Evolutionary conservation across 2,329 filamentous ascomycete species (phyloP), one percentile per base, ranked within the genome.

Genomic region (Colletotrichum ledebouriae): DNA sequence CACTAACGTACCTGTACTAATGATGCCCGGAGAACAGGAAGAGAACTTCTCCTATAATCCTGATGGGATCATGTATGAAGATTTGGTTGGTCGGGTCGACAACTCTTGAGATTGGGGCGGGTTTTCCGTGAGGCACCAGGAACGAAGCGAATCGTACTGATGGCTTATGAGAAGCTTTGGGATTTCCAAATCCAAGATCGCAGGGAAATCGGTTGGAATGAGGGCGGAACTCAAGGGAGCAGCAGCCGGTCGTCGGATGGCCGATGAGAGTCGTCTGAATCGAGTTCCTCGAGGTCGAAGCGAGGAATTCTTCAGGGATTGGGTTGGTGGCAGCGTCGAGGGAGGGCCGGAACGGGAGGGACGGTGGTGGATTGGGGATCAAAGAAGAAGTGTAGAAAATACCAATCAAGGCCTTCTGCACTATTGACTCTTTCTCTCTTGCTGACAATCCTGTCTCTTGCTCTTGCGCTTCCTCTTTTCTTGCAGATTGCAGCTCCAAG

Each of bases 281-380:
- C 75, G 76, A 80, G 80, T 82, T 83, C 81, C 78, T 81, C 75
- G 76, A 77, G 70, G 77, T 76, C 76, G 76, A 76, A 75, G 76
- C 77, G 77, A 82, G 81, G 81, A 83, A 84, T 83, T 80, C 71
- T 63, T 65, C 57, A 59, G 71, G 70, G 71, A 56, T 44, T 67
- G 65, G 37, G 50, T 60, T 41, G 20, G 58, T 63, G 52, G 59
- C 64, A 47, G 59, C 46, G 56, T 61, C 17, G 58, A 68, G 64
- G 57, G 58, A 69, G 57, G 63, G 39, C 67, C 42, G 59, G 59
- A 39, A 55, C 59, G 52, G 57, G 39, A 60, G 69, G 55, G 61
- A 61, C 49, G 67, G 25, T 11, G 50, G 29, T 50, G 53, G 57
- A 37, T 61, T 25, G 25, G 29, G n/a, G 39, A 63, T 58, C 22